Evolutionary conservation across 129 eudicot genomes (phyloP).

Genomic region (Centaurea solstitialis): DNA sequence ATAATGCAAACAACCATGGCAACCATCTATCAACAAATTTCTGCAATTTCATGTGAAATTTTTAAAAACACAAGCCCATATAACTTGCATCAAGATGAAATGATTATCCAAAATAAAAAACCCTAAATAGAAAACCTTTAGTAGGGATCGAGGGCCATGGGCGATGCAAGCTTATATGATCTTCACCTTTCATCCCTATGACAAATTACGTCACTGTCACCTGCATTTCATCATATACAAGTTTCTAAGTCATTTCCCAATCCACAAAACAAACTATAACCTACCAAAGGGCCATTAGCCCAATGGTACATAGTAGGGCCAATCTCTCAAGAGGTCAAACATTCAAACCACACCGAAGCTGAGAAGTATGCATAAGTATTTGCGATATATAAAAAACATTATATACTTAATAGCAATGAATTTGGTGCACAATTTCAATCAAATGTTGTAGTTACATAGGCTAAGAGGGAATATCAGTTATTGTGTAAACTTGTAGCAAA

Average conservation of each 20-base stretch:
- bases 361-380: background rate
- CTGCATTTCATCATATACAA: slow-evolving; percentile 19
- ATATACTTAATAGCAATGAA: background rate
- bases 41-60: too few relatives aligned
- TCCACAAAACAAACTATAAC: background rate
- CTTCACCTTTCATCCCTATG: slow-evolving; percentile 23
- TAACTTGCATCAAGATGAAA: too few relatives aligned
- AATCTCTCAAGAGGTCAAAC: background rate
- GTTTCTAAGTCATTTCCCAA: background rate
- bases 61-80: too few relatives aligned
- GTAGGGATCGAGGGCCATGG: too few relatives aligned
- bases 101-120: too few relatives aligned
- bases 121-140: too few relatives aligned
- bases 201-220: slow-evolving; percentile 34
- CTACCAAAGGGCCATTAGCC: background rate
- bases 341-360: background rate
- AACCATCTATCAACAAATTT: too few relatives aligned
- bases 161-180: background rate
- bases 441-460: too few relatives aligned
- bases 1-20: too few relatives aligned
- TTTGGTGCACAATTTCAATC: too few relatives aligned
- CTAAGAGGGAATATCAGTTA: too few relatives aligned
- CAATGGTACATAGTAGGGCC: background rate
- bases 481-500: too few relatives aligned
- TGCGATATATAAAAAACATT: background rate